A percentile compares a stretch with the other conserved stretches of the same genome.
Conservation (phyloP, 2,329 filamentous ascomycete species). For the Clonostachys sp. region DNA sequence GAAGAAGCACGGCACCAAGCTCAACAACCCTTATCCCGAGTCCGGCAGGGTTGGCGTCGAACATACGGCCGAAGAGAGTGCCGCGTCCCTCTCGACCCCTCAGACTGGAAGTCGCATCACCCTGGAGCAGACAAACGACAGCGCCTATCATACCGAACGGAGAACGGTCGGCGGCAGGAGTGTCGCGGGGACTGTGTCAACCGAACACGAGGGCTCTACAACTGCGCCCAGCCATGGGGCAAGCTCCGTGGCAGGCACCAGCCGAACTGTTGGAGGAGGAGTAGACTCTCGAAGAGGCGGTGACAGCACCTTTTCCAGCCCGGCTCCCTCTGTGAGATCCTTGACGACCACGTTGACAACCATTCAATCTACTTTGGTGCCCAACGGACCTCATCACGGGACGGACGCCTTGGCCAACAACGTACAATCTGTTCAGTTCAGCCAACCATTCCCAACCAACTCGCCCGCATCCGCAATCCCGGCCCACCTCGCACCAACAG, state of each 20-base stretch:
- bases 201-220: constrained; percentile 71
- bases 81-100: constrained; percentile 50
- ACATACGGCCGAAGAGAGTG: constrained; percentile 31
- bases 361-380: constrained; percentile 66
- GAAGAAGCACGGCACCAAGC: constrained; percentile 54
- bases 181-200: constrained; percentile 75
- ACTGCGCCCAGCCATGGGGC: constrained; percentile 69
- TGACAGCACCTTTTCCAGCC: constrained; percentile 76
- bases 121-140: constrained; percentile 30
- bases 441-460: constrained; percentile 59
- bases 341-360: constrained; percentile 82
- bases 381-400: constrained; percentile 33
- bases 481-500: constrained; percentile 55
- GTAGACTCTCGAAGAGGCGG: constrained; percentile 65
- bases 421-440: constrained; percentile 54
- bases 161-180: constrained; percentile 32
- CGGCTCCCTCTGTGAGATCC: constrained; percentile 74
- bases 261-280: constrained; percentile 62
- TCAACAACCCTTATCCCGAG: constrained; percentile 90
- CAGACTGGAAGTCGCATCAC: constrained; percentile 51
- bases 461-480: constrained; percentile 71
- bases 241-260: constrained; percentile 68
- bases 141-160: neutral
- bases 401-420: constrained; percentile 16
- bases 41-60: constrained; percentile 54